Evolutionary conservation across 2,329 filamentous ascomycete species (phyloP).

Genomic region (Fusarium mexicanum): DNA sequence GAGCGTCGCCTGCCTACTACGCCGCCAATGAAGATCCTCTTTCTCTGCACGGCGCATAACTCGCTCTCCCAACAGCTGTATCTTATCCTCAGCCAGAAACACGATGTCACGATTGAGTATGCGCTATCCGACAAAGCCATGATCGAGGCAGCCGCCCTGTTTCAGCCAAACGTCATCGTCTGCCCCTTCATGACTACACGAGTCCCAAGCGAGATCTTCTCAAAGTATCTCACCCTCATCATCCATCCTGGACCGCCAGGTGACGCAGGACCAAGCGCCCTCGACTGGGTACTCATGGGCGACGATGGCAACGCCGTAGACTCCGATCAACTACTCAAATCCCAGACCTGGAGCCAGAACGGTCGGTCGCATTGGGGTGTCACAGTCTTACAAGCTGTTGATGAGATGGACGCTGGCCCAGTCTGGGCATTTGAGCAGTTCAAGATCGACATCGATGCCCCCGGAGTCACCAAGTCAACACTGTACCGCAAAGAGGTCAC

Average conservation of each 20-base stretch:
- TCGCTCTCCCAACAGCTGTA: constrained; percentile 30
- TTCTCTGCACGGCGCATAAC: constrained; percentile 31
- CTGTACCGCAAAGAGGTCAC: constrained; percentile 22
- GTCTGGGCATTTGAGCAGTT: constrained; percentile 34
- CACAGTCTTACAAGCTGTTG: constrained; percentile 26
- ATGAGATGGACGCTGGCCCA: constrained; percentile 30
- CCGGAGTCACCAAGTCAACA: constrained; percentile 22
- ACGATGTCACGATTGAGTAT: constrained; percentile 22
- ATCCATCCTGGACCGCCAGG: constrained; percentile 26
- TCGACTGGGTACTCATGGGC: constrained; percentile 30
- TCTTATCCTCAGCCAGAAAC: constrained; percentile 9
- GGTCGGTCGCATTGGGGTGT: constrained; percentile 32
- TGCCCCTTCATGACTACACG: constrained; percentile 23
- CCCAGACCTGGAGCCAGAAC: constrained; percentile 9
- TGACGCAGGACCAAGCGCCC: constrained; percentile 25
- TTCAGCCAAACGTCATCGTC: constrained; percentile 19
- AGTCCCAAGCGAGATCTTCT: constrained; percentile 17
- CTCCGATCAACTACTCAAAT: constrained; percentile 14
- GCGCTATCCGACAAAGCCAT: constrained; percentile 26
- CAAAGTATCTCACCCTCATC: constrained; percentile 25
- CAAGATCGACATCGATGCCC: constrained; percentile 17
- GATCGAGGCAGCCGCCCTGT: constrained; percentile 20
- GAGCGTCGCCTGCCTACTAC: background rate
- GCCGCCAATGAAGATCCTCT: constrained; percentile 26
- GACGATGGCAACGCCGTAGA: constrained; percentile 19